These are phyloP conservation scores for Suhomyces pyralidae DNA, from an alignment of 805 yeast genomes.

Conservation along the genomic window DNA sequence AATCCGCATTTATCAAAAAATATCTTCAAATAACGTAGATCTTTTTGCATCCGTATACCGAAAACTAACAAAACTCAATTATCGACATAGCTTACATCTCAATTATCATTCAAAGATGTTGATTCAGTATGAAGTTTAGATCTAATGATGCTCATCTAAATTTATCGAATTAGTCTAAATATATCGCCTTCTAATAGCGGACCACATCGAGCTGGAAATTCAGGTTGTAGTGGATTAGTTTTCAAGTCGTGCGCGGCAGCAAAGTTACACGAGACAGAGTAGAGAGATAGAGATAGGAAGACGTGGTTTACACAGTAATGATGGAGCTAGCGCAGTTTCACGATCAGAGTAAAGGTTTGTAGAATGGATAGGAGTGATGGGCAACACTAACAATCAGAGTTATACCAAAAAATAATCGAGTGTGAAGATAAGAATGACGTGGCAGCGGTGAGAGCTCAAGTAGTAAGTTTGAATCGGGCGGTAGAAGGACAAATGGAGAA, in stretches of 20 bases:
- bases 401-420: constrained; percentile 9
- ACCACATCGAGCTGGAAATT: background rate
- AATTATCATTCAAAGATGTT: no score
- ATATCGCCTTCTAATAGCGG: background rate
- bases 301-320: background rate
- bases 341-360: constrained; percentile 3
- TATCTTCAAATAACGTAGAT: no score
- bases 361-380: background rate
- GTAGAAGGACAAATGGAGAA: constrained; percentile 4
- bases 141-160: no score
- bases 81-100: no score
- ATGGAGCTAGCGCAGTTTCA: background rate
- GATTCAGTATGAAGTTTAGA: no score
- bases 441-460: constrained; percentile 5
- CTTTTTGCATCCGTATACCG: no score
- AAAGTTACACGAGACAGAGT: background rate
- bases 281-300: background rate
- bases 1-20: no score
- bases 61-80: no score
- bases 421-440: constrained; percentile 1
- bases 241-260: background rate
- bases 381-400: background rate
- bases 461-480: constrained; percentile 9
- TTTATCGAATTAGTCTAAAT: background rate
- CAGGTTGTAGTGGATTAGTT: no score